phyloP scores from a whole-genome alignment of 352 stramenopile species.

The Detonula confervacea region DNA sequence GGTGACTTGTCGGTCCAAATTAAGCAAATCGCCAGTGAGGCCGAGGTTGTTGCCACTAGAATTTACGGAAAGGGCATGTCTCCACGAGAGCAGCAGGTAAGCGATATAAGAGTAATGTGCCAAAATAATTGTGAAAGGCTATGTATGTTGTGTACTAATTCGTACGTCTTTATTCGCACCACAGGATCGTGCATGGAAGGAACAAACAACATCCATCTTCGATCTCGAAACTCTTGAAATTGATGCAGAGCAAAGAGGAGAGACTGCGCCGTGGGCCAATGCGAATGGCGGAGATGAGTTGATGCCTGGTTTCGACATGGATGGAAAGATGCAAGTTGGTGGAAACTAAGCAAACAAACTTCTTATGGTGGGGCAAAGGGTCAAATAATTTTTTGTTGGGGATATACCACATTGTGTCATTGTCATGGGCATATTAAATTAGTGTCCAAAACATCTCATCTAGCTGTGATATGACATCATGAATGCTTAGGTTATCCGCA shows the following conservation, averaged over 20 bases:
- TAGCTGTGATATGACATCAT: too few species aligned
- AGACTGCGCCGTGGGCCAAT: slow-evolving; percentile 78
- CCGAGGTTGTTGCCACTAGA: slow-evolving; percentile 82
- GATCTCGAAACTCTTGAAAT: slow-evolving; percentile 85
- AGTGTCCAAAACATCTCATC: too few species aligned
- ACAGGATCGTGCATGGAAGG: slow-evolving; percentile 80
- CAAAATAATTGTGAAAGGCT: too few species aligned
- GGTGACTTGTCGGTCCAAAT: slow-evolving; percentile 80
- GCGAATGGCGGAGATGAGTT: slow-evolving; percentile 71
- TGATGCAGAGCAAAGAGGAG: slow-evolving; percentile 74
- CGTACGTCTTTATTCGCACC: not conserved
- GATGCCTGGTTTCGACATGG: slow-evolving; percentile 76
- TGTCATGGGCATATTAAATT: too few species aligned
- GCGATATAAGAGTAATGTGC: too few species aligned
- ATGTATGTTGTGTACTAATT: too few species aligned
- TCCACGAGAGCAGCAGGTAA: slow-evolving; percentile 74
- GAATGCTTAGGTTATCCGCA: too few species aligned
- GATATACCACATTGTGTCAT: not conserved
- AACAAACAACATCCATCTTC: slow-evolving; percentile 85
- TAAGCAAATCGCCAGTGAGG: slow-evolving; percentile 80
- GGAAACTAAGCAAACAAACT: slow-evolving; percentile 40
- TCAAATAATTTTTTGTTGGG: not conserved
- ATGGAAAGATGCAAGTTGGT: slow-evolving; percentile 83
- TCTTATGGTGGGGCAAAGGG: not conserved
- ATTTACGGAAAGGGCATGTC: slow-evolving; percentile 87